Percentiles rank a stretch among this genome's conserved stretches.
Conservation (phyloP, 495 filamentous ascomycete genomes). For the Xylaria intraflava region DNA sequence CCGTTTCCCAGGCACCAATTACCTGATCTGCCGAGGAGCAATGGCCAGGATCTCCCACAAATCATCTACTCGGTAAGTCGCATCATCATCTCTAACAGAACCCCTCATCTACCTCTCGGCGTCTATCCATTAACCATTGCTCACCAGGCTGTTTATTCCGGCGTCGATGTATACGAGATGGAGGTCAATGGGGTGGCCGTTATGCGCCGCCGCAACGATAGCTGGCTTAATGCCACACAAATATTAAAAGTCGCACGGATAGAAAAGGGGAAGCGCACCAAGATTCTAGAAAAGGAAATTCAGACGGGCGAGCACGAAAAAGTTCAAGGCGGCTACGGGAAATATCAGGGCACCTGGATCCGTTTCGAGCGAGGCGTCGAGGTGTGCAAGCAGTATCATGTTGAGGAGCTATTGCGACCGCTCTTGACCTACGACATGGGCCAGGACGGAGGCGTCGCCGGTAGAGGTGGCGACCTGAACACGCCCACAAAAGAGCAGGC, state of each 20-base stretch:
- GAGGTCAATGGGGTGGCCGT: slow-evolving; percentile 85
- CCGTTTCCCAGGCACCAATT: slow-evolving; percentile 36
- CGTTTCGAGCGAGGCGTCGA: slow-evolving; percentile 84
- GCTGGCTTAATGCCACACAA: slow-evolving; percentile 92
- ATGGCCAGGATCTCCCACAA: slow-evolving; percentile 56
- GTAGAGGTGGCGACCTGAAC: slow-evolving; percentile 54
- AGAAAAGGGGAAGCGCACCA: slow-evolving; percentile 93
- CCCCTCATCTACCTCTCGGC: too few relatives aligned
- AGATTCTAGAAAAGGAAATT: slow-evolving; percentile 96
- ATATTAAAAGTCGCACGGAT: slow-evolving; percentile 94
- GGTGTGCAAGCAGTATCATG: slow-evolving; percentile 88
- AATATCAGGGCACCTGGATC: slow-evolving; percentile 99
- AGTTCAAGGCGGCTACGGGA: slow-evolving; percentile 96
- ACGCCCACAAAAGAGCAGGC: slow-evolving; percentile 99
- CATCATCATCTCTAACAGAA: not conserved
- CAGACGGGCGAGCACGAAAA: slow-evolving; percentile 94
- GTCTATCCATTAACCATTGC: slow-evolving; percentile 11
- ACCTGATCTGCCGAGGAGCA: slow-evolving; percentile 13
- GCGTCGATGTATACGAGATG: slow-evolving; percentile 95
- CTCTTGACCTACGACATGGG: slow-evolving; percentile 85
- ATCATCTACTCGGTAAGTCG: slow-evolving; percentile 64
- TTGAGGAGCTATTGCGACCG: slow-evolving; percentile 77
- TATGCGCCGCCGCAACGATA: slow-evolving; percentile 88
- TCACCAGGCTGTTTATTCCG: slow-evolving; percentile 82
- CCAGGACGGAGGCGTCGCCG: slow-evolving; percentile 60